Evolutionary conservation across 73 alveolate species (phyloP), one percentile per base, ranked within the genome.

Genomic region (Paramecium primaurelia): DNA sequence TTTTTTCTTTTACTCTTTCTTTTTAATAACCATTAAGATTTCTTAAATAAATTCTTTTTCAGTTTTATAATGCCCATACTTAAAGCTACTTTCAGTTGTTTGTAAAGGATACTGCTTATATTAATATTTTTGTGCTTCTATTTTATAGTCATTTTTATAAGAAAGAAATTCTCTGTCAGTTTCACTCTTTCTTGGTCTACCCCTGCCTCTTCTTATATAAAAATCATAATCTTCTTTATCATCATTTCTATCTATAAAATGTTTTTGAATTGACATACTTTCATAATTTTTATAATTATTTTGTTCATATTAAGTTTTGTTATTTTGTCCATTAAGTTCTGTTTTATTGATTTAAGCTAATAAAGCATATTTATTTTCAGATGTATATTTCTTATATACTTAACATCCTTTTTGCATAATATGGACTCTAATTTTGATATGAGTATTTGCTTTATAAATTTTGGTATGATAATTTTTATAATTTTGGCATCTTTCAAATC

Each of bases 111-210:
- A 28, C 16, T 68, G 12, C 14, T 68, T 28, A 1, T 22, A 10
- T 7, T 32, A 20, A 28, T 68, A 32, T 32, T 32, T 28, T 68
- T 26, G 12, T 22, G 47, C 22, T 28, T 32, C 47, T 11, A 68
- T 12, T 68, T 32, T 68, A 25, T 34, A 34, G 16, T 68, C 47
- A 32, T 32, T 68, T 34, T 68, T 68, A 68, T 32, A 68, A 68
- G 47, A 32, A 14, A 32, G 47, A 7, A 32, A 34, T 12, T 68
- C 84, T 26, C 47, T 68, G 16, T 34, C 84, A 26, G 40, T 68
- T 34, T 68, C 84, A 14, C 84, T 68, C 26, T 68, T 68, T n/a
- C 84, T 68, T 32, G 84, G 84, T 68, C 84, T 68, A 9, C 84
- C 84, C 28, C 84, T 68, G 10, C 84, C 84, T 68, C 84, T 68